phyloP scores from a whole-genome alignment of 2,329 filamentous ascomycete species.

The Scedosporium minutisporum region DNA sequence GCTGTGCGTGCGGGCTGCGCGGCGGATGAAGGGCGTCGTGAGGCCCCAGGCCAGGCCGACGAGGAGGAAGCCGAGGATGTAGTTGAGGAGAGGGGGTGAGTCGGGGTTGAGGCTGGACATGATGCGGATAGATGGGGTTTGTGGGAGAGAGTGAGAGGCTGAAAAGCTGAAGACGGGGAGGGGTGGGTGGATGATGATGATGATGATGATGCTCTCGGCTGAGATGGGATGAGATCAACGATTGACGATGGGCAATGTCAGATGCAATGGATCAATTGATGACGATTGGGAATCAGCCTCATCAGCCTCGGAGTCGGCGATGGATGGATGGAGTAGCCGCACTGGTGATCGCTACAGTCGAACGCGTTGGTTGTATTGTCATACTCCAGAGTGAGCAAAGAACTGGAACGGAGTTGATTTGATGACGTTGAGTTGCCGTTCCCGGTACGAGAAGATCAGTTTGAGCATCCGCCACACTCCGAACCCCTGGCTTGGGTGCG shows the following conservation, averaged over 20 bases:
- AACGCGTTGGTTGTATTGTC: not conserved
- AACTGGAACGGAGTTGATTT: not conserved
- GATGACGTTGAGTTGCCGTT: not conserved
- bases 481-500: not conserved
- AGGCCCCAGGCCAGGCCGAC: slow-evolving; percentile 90
- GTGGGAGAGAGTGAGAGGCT: not conserved
- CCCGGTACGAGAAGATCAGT: not conserved
- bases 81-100: slow-evolving; percentile 57
- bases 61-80: slow-evolving; percentile 79
- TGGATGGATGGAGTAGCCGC: not conserved
- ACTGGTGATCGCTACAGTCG: not conserved
- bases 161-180: not conserved
- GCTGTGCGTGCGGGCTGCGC: slow-evolving; percentile 67
- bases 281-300: not conserved
- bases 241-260: not conserved
- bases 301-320: not conserved
- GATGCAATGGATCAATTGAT: not conserved
- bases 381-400: too few relatives aligned
- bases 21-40: slow-evolving; percentile 85
- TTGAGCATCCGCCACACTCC: not conserved
- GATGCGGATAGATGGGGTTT: not conserved
- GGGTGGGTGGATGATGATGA: too few relatives aligned
- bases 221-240: too few relatives aligned
- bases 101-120: not conserved
- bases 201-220: too few relatives aligned